phyloP scores from a whole-genome alignment of 345 rosid genomes.

The Turritis glabra region DNA sequence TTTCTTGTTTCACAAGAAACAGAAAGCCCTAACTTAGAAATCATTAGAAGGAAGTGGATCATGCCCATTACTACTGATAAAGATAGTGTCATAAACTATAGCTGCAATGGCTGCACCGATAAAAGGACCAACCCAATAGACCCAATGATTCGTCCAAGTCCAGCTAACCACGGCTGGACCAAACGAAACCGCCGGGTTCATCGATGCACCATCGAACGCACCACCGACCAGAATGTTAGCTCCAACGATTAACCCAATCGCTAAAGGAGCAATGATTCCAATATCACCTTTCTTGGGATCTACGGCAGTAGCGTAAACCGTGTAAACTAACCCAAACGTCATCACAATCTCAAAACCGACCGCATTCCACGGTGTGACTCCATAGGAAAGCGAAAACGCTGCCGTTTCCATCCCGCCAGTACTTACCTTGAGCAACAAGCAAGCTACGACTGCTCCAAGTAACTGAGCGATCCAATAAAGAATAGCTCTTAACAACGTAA shows the following conservation, averaged over 20 bases:
- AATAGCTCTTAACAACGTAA: constrained; percentile 62
- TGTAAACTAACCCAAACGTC: constrained; percentile 94
- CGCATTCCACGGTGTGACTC: constrained; percentile 71
- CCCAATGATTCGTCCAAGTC: constrained; percentile 94
- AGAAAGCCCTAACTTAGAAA: constrained; percentile 34
- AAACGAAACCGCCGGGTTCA: constrained; percentile 94
- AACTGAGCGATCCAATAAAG: constrained; percentile 84
- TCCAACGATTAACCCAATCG: constrained; percentile 87
- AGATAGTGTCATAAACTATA: constrained; percentile 55
- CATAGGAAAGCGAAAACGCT: constrained; percentile 68
- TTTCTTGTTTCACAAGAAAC: constrained; percentile 25
- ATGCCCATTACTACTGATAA: constrained; percentile 55
- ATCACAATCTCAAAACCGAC: constrained; percentile 87
- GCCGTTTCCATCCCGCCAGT: constrained; percentile 71
- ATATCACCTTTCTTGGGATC: constrained; percentile 89
- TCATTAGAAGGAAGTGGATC: constrained; percentile 72
- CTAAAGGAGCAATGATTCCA: constrained; percentile 84
- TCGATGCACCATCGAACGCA: constrained; percentile 88
- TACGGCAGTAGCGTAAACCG: constrained; percentile 83
- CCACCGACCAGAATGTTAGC: constrained; percentile 94
- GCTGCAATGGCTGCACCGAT: constrained; percentile 79
- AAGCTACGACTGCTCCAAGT: constrained; percentile 75
- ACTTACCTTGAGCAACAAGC: constrained; percentile 72
- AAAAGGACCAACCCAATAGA: constrained; percentile 91
- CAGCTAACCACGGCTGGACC: constrained; percentile 97